Conservation (phyloP, 2,329 filamentous ascomycete genomes). For the Cordyceps pruinosa region DNA sequence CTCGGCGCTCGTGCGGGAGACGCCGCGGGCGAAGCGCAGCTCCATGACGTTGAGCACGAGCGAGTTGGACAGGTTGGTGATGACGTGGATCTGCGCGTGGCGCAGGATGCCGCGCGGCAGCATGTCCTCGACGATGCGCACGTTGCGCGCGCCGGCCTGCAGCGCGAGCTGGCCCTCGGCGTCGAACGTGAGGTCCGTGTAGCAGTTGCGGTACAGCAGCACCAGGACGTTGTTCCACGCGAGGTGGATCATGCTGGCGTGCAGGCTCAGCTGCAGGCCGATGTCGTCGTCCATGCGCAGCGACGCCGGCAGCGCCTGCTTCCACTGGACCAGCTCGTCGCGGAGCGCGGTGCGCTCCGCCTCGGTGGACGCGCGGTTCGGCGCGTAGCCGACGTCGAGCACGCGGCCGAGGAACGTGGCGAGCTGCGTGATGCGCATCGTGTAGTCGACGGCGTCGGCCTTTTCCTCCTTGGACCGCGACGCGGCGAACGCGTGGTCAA, state of each 20-base stretch:
- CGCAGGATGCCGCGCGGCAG: constrained; percentile 35
- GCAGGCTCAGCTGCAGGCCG: constrained; percentile 29
- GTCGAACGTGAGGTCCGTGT: constrained; percentile 27
- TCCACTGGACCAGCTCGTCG: constrained; percentile 34
- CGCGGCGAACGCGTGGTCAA: constrained; percentile 14
- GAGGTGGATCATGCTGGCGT: constrained; percentile 34
- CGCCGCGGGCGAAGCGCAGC: constrained; percentile 29
- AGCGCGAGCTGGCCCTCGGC: constrained; percentile 34
- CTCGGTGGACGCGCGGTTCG: constrained; percentile 17
- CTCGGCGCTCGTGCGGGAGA: constrained; percentile 37
- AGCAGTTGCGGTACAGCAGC: constrained; percentile 36
- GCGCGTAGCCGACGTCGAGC: constrained; percentile 14
- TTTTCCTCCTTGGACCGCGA: constrained; percentile 19
- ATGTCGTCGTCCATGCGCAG: constrained; percentile 13
- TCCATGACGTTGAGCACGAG: constrained; percentile 42
- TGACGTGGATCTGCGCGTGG: constrained; percentile 37
- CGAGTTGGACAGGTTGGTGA: constrained; percentile 41
- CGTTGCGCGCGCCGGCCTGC: constrained; percentile 38
- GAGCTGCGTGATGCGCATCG: constrained; percentile 21
- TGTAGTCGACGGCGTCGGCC: constrained; percentile 28
- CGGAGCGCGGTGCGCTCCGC: constrained; percentile 26
- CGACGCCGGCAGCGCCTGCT: constrained; percentile 25
- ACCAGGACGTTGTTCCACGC: constrained; percentile 41
- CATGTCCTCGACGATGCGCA: constrained; percentile 41
- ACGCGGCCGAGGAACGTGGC: constrained; percentile 22